phyloP scores from a whole-genome alignment of 257 asterid genomes.

The Solanum etuberosum region DNA sequence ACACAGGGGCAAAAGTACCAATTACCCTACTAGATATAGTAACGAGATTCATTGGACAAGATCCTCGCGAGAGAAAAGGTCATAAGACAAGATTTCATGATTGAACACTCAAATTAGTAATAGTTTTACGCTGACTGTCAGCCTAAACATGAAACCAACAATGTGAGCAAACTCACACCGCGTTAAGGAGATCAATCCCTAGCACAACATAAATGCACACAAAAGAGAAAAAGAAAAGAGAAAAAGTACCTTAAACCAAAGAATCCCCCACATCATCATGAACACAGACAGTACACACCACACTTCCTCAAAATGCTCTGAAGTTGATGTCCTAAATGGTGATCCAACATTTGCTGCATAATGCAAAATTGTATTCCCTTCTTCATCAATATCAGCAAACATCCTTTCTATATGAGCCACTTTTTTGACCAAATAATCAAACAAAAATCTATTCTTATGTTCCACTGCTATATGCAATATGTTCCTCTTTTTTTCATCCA shows the following conservation, averaged over 20 bases:
- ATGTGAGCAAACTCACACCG: not conserved
- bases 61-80: not conserved
- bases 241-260: slow-evolving; percentile 4
- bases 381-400: not conserved
- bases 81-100: not conserved
- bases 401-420: not conserved
- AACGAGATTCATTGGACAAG: not conserved
- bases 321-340: not conserved
- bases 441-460: not conserved
- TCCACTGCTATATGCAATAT: not conserved
- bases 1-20: too few relatives aligned
- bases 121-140: not conserved
- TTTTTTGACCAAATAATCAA: not conserved
- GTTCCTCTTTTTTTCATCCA: not conserved
- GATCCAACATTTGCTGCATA: not conserved
- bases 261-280: slow-evolving; percentile 2
- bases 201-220: not conserved
- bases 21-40: too few relatives aligned
- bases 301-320: not conserved
- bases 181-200: not conserved
- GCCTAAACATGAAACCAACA: not conserved
- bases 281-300: not conserved
- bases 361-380: slow-evolving; percentile 3
- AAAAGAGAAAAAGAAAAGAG: not conserved
- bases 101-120: not conserved